Evolutionary conservation across 139 green algal genomes (phyloP).

Genomic region (Desmodesmus armatus): DNA sequence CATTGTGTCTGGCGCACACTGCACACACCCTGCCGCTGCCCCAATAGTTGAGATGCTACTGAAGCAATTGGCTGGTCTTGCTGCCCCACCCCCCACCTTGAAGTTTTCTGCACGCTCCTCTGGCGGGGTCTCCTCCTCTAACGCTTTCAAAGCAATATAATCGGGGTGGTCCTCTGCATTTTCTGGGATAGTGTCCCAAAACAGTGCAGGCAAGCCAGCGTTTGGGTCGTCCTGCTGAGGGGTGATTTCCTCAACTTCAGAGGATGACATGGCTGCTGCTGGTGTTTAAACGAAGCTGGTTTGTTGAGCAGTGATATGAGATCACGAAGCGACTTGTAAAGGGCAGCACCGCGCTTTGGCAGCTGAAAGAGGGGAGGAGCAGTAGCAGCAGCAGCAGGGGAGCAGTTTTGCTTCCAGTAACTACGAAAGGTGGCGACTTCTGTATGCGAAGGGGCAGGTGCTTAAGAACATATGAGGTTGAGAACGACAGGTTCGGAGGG

Average conservation of each 20-base stretch:
- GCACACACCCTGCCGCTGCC: conserved; percentile 9
- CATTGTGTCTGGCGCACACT: too few relatives aligned
- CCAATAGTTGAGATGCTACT: background rate
- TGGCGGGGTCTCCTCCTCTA: conserved; percentile 78
- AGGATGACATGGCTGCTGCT: conserved; percentile 23
- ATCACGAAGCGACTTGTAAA: background rate
- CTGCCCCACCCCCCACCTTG: conserved; percentile 64
- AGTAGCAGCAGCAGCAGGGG: too few relatives aligned
- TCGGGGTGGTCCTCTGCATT: conserved; percentile 70
- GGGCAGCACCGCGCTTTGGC: background rate
- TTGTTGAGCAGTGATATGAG: background rate
- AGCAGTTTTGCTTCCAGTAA: too few relatives aligned
- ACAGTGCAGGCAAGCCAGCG: conserved; percentile 65
- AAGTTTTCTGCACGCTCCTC: conserved; percentile 78
- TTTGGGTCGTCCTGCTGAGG: conserved; percentile 35
- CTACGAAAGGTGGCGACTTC: too few relatives aligned
- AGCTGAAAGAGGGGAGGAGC: too few relatives aligned
- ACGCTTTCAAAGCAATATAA: conserved; percentile 70
- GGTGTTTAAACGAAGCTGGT: too few relatives aligned
- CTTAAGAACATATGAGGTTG: too few relatives aligned
- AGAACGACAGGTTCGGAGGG: too few relatives aligned
- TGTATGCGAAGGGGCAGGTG: too few relatives aligned
- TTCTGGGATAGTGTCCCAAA: conserved; percentile 81
- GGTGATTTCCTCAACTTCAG: conserved; percentile 5
- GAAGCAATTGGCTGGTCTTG: too few relatives aligned